Evolutionary conservation across 148 eudicot genomes (phyloP).

Genomic region (Mesembryanthemum crystallinum): DNA sequence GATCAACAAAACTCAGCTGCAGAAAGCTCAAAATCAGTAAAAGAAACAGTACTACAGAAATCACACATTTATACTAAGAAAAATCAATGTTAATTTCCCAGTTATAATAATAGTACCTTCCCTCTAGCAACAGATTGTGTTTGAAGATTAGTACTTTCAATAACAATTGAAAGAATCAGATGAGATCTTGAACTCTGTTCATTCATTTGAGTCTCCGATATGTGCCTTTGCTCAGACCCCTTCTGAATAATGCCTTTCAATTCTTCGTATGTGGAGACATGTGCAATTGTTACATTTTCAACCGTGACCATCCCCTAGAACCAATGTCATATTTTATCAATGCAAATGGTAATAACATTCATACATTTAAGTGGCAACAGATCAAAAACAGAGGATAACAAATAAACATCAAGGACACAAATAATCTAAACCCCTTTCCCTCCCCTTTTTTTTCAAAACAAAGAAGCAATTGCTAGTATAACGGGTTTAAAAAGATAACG

Average conservation of each 20-base stretch:
- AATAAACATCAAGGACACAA: background rate
- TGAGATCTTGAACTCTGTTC: conserved; percentile 97
- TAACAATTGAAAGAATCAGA: conserved; percentile 75
- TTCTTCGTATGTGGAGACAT: conserved; percentile 70
- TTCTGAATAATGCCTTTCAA: conserved; percentile 64
- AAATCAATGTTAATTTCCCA: no score
- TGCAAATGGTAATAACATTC: background rate
- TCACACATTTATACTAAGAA: no score
- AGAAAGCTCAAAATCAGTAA: background rate
- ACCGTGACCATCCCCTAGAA: conserved; percentile 90
- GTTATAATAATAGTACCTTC: conserved; percentile 55
- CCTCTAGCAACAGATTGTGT: conserved; percentile 92
- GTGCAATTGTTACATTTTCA: conserved; percentile 66
- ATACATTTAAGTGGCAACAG: background rate
- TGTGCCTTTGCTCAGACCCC: conserved; percentile 93
- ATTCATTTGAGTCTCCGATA: conserved; percentile 94
- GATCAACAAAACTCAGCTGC: conserved; percentile 97
- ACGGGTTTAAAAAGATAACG: background rate
- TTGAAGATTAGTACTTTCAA: conserved; percentile 96
- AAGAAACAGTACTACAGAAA: background rate
- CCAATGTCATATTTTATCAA: background rate
- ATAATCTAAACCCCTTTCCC: background rate
- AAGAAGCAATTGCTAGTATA: background rate
- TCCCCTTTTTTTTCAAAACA: background rate
- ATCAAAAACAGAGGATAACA: background rate